phyloP scores from a whole-genome alignment of 2,329 filamentous ascomycete species.

The Lasiodiplodia hormozganensis region DNA sequence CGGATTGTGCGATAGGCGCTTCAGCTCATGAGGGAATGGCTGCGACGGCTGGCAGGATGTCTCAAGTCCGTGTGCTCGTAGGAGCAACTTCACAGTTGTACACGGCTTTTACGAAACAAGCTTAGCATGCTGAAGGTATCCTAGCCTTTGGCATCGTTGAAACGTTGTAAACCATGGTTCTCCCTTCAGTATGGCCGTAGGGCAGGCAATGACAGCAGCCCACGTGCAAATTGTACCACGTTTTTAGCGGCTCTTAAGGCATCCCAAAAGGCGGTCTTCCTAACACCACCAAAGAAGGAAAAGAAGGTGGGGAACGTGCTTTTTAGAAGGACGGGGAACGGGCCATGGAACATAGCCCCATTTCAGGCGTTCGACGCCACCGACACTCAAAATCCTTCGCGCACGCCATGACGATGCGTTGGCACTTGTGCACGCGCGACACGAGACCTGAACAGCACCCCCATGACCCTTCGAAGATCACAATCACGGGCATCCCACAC shows the following conservation, averaged over 20 bases:
- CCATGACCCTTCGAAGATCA: background rate
- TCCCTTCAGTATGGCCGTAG: background rate
- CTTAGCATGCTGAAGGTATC: background rate
- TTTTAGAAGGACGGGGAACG: background rate
- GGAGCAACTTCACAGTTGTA: background rate
- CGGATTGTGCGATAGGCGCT: background rate
- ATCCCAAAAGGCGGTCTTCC: background rate
- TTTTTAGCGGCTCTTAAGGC: background rate
- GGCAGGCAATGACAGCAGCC: background rate
- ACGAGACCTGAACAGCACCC: background rate
- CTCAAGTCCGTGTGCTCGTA: background rate
- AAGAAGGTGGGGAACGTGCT: background rate
- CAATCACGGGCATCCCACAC: background rate
- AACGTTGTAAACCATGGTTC: background rate
- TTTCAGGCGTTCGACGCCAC: slow-evolving; percentile 1
- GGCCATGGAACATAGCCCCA: background rate
- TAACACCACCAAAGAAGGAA: background rate
- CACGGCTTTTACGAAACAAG: background rate
- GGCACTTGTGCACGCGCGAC: background rate
- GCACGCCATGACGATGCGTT: background rate
- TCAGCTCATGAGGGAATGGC: background rate
- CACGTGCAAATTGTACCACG: background rate
- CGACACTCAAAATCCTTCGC: background rate
- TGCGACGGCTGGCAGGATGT: background rate
- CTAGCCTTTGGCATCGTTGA: background rate